Evolutionary conservation across 495 filamentous ascomycete species (phyloP), one percentile per base, ranked within the genome.

Genomic region (Xylaria grammica): DNA sequence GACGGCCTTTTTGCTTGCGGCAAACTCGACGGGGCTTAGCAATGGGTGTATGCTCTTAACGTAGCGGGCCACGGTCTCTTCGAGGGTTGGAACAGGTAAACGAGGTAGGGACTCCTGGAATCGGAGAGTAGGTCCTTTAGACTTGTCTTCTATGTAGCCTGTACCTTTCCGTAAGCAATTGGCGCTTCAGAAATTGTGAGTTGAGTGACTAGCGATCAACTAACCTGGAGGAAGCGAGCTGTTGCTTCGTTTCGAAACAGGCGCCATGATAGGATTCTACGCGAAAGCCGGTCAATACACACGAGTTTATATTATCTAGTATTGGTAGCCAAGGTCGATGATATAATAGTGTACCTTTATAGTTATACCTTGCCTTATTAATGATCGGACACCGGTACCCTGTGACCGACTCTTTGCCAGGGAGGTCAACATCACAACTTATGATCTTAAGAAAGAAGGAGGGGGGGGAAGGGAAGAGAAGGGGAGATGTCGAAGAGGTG

Each of bases 21-120:
- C 85, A 71, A 86, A 91, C 79, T 97, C 93, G 62, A 79, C 69
- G 59, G 86, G 77, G 61, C 86, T 89, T 62, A 97, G 84, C 8
- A 97, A 77, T 26, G 94, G 91, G 70, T 93, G 88, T 17, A 99
- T 87, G 62, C 93, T 92, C 81, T 97, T 97, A 64, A 98, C 82
- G 78, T 99, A 99, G 55, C 93, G 90, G 58, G 86, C 85, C 59
- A 90, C 84, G 7, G 96, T 98, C 82, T 99, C 96, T 78, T 98
- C 90, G 61, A 99, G 89, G 11, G 90, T 90, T 27, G 96, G 96
- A 10, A 98, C 93, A 11, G 95, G 96, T 22, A 99, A 85, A 49
- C 83, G 87, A 34, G 96, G 96, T 24, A 99, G 87, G 26, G 94
- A 97, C 40, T 98, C 92, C 79, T 99, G 93, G 78, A 95, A 99